Evolutionary conservation across 345 rosid species (phyloP).

Genomic region (Arabis hirsuta): DNA sequence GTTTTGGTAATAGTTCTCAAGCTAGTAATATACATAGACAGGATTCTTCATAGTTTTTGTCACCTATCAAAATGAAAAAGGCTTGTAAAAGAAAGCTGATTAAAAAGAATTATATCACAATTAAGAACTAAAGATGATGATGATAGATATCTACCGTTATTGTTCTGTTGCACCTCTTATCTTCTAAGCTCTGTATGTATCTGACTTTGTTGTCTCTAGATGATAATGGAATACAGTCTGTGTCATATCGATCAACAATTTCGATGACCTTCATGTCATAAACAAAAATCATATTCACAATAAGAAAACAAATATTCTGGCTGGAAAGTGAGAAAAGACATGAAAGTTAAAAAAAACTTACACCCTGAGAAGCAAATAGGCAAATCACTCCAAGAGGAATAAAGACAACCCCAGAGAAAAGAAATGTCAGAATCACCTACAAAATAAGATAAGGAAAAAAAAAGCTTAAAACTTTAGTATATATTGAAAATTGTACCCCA

Average conservation of each 20-base stretch:
- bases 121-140: not conserved
- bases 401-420: conserved; percentile 75
- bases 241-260: conserved; percentile 72
- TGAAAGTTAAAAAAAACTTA: conserved; percentile 34
- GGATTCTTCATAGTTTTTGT: conserved; percentile 73
- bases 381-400: conserved; percentile 86
- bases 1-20: conserved; percentile 91
- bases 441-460: not conserved
- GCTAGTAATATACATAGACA: conserved; percentile 82
- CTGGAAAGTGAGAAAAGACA: conserved; percentile 1
- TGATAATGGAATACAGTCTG: conserved; percentile 54
- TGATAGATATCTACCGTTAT: conserved; percentile 51
- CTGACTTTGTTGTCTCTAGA: conserved; percentile 53
- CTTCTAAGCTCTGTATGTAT: conserved; percentile 55
- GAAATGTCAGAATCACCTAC: conserved; percentile 77
- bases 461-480: not conserved
- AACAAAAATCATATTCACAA: not conserved
- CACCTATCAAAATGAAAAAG: conserved; percentile 48
- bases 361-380: conserved; percentile 76
- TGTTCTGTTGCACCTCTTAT: conserved; percentile 56
- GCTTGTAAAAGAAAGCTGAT: not conserved
- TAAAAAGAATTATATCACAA: not conserved
- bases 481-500: not conserved
- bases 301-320: not conserved
- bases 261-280: conserved; percentile 67